Percentiles rank a stretch among this genome's conserved stretches.
phyloP scores from a whole-genome alignment of 345 rosid species.

The Salix suchowensis region DNA sequence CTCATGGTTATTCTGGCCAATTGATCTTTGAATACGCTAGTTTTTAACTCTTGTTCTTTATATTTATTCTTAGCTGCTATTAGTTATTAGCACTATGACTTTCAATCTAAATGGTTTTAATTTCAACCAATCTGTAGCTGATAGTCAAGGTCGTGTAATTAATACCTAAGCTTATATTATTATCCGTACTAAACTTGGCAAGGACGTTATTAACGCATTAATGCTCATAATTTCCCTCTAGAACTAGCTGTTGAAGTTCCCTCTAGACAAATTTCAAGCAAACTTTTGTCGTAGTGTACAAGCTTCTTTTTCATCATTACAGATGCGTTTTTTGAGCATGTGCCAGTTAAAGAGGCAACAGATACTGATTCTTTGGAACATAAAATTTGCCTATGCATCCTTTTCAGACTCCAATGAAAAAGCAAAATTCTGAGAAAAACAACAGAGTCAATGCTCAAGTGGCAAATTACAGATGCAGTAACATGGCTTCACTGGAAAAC shows the following conservation, averaged over 20 bases:
- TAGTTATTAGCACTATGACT: too few relatives aligned
- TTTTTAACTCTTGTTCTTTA: neutral
- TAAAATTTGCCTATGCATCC: neutral
- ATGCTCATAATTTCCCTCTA: too few relatives aligned
- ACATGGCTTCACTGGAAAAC: conserved; percentile 11
- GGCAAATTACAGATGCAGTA: conserved; percentile 24
- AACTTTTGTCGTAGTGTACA: too few relatives aligned
- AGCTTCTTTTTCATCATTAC: neutral
- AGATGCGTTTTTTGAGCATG: neutral
- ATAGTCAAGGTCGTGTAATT: neutral
- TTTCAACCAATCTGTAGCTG: neutral
- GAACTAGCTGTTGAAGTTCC: too few relatives aligned
- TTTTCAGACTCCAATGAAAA: conserved; percentile 29
- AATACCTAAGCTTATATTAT: too few relatives aligned
- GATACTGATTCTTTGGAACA: neutral
- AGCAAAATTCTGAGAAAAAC: conserved; percentile 28
- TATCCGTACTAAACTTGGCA: too few relatives aligned
- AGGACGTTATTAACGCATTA: too few relatives aligned
- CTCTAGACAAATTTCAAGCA: too few relatives aligned
- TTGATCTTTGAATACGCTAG: neutral
- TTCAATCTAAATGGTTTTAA: neutral
- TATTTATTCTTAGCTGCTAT: too few relatives aligned
- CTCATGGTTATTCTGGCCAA: too few relatives aligned
- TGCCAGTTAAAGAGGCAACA: neutral
- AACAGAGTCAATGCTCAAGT: conserved; percentile 26